Base-by-base conservation (phyloP, 192 early-diverging fungal species). In the Umbelopsis isabellina region DNA sequence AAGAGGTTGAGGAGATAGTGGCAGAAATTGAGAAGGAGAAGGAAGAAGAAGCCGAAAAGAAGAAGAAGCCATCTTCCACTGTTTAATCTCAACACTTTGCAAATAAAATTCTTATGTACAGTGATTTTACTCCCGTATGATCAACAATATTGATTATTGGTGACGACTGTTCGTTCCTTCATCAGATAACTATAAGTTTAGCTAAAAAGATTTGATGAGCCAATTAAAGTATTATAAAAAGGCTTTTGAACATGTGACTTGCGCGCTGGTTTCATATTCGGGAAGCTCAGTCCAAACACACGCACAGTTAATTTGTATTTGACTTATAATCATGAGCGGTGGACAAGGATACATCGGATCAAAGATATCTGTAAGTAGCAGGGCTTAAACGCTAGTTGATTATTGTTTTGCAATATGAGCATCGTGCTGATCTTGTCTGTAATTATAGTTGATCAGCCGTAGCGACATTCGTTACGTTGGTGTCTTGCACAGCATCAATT, bases 381-480 rank as follows among this genome's bases (percentile, higher is more conserved):
- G 23, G n/a, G 18, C 1, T 10, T 41, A 10, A 41, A 9, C 10
- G 1, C 1, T 10, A 10, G 37, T 4, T 4, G 18, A 46, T 12
- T 20, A 13, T 45, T 13, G 52, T 18, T 81, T 66, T 75, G 76
- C 46, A 88, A 86, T 22, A 81, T 85, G 46, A 30, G 85, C 77
- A 46, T 90, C 90, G 68, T 82, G 77, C 27, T 44, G 12, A 13
- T 35, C 41, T 66, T n/a, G 46, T 16, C 44, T 2, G 20, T 22
- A 41, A 22, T 20, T 21, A 44, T 46, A 74, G 67, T 85, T 98
- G 55, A 94, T 97, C 73, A 92, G 91, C 64, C 90, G 92, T 71
- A 90, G 89, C 68, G 89, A 94, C 72, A 93, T 97, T 77, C 91
- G 97, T 76, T 98, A 95, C 80, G 89, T 93, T 46, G 97, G 97